phyloP scores from a whole-genome alignment of 495 filamentous ascomycete species.

The Thozetella sp. region DNA sequence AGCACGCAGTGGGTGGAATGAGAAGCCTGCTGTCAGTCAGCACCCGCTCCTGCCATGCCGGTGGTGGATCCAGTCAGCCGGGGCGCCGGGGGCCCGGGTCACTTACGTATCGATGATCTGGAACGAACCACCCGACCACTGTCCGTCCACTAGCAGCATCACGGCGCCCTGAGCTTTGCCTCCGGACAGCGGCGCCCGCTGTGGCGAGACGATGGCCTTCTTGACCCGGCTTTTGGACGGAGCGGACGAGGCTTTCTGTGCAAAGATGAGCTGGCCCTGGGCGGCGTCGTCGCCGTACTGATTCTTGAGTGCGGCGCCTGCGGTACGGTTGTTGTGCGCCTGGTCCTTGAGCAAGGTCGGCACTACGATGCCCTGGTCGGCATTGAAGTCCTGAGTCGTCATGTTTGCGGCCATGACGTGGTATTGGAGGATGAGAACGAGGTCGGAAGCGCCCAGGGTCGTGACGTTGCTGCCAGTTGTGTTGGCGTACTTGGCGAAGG shows the following conservation, averaged over 20 bases:
- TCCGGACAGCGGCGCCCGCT: neutral
- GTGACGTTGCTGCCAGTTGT: neutral
- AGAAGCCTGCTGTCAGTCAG: constrained; percentile 14
- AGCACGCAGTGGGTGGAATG: constrained; percentile 19
- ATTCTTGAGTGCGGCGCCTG: constrained; percentile 3
- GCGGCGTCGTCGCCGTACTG: constrained; percentile 6
- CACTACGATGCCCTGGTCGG: constrained; percentile 12
- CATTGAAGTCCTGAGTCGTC: constrained; percentile 6
- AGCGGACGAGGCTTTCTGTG: neutral
- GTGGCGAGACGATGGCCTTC: neutral
- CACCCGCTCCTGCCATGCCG: neutral
- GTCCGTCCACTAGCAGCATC: constrained; percentile 1
- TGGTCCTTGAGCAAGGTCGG: constrained; percentile 14
- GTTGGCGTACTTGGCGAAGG: neutral
- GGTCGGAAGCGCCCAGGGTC: neutral
- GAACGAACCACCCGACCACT: constrained; percentile 11
- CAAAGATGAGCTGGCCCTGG: constrained; percentile 12
- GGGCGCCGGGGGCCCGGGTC: too few species aligned
- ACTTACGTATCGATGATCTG: constrained; percentile 14
- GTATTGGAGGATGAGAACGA: constrained; percentile 7
- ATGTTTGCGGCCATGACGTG: constrained; percentile 12
- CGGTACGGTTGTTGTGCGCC: constrained; percentile 20
- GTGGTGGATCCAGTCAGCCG: too few species aligned
- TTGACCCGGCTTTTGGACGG: neutral
- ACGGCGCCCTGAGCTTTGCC: neutral